Evolutionary conservation across 768 basidiomycete species (phyloP), one percentile per base, ranked within the genome.

Genomic region (Lactarius psammicola): DNA sequence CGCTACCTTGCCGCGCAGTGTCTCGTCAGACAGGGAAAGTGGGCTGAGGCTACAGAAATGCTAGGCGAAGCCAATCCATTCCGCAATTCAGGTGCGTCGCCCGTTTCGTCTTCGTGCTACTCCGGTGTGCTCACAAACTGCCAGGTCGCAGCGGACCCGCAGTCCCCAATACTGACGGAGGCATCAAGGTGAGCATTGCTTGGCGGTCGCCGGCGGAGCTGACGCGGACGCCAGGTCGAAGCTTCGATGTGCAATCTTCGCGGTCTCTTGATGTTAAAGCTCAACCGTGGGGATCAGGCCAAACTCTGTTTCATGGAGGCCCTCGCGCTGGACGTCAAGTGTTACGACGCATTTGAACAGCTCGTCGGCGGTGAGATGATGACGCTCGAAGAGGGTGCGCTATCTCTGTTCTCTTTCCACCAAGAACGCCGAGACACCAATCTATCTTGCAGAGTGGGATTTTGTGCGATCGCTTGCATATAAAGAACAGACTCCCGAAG

Each of bases 301-400:
- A 98, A 98, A 74, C 82, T 91, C 59, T 94, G 92, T 71, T 97
- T 98, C 72, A 89, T 97, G 87, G 96, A 99, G 73, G 95, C 97
- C 1, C 82, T 99, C 26, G 84, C 90, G 2, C 81, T 98, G 26
- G 97, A 99, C 70, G 93, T 98, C 38, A 97, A 97, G 76, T 98
- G 96, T 75, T 98, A 94, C 71, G 97, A 98, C 69, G 89, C 94
- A 2, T 98, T 97, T 73, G 88, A 92, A 66, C 90, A 94, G 67
- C 83, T 99, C 11, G 80, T 98, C 31, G 88, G 86, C 23, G 92
- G 94, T 2, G 93, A 95, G 74, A 96, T 98, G 94, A 93, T 99
- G 91, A 87, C 90, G 13, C 87, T 91, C 1, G 89, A 94, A 65
- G 97, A 99, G 85, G 96, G 96, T 92, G 53, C n/a, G 75, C 64